These are phyloP conservation scores for Piromyces sp. DNA, from an alignment of 192 early-diverging fungal species.

Conservation along the genomic window DNA sequence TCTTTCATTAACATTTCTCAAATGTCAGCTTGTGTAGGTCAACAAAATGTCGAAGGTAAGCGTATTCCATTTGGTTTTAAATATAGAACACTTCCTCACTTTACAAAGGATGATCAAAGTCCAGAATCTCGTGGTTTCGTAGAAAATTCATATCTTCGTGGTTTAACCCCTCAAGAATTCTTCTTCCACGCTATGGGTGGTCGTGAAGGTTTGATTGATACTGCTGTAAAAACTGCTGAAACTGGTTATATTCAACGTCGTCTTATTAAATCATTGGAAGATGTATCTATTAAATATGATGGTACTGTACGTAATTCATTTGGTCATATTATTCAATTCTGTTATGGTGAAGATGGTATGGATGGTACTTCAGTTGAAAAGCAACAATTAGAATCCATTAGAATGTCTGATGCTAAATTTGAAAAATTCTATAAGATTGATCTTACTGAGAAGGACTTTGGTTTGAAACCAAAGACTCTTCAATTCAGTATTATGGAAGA, in stretches of 20 bases:
- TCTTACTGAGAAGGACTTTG: slow-evolving; percentile 31
- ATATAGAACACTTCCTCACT: slow-evolving; percentile 89
- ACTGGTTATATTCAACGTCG: slow-evolving; percentile 98
- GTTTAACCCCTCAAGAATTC: slow-evolving; percentile 93
- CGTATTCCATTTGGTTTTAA: slow-evolving; percentile 95
- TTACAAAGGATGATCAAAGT: slow-evolving; percentile 89
- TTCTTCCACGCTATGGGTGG: slow-evolving; percentile 99
- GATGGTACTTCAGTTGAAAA: slow-evolving; percentile 76
- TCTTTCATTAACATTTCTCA: slow-evolving; percentile 92
- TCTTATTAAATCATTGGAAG: slow-evolving; percentile 92
- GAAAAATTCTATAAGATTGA: slow-evolving; percentile 68
- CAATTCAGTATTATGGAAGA: slow-evolving; percentile 51
- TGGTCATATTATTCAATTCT: slow-evolving; percentile 87
- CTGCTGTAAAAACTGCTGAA: slow-evolving; percentile 95
- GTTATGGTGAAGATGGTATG: slow-evolving; percentile 97
- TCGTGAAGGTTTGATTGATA: slow-evolving; percentile 91
- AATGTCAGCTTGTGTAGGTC: slow-evolving; percentile 97
- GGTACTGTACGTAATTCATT: slow-evolving; percentile 89
- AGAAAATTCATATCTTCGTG: slow-evolving; percentile 74
- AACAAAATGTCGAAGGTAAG: slow-evolving; percentile 98
- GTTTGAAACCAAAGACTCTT: slow-evolving; percentile 49
- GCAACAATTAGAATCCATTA: slow-evolving; percentile 57
- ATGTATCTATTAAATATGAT: slow-evolving; percentile 94
- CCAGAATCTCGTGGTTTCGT: slow-evolving; percentile 81
- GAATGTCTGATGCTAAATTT: slow-evolving; percentile 48